Evolutionary conservation across 345 rosid species (phyloP).

Genomic region (Melastoma malabathricum): DNA sequence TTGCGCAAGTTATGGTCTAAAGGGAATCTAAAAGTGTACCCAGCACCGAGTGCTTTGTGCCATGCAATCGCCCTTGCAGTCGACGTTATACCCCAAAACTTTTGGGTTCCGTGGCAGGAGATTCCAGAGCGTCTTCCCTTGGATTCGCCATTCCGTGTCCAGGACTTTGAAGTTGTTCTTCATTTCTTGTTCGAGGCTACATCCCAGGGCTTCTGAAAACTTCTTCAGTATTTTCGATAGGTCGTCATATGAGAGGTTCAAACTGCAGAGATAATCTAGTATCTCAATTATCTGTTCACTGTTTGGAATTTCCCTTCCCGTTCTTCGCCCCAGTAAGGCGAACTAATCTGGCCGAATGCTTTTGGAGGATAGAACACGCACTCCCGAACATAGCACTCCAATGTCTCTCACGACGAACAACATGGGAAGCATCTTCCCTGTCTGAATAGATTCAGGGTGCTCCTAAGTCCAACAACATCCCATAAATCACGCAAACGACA

Average conservation of each 20-base stretch:
- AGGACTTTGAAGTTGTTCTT: slow-evolving; percentile 53
- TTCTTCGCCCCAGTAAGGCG: slow-evolving; percentile 90
- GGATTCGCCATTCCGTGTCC: slow-evolving; percentile 68
- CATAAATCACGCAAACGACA: too few species aligned
- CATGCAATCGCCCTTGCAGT: slow-evolving; percentile 88
- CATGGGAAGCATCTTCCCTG: too few species aligned
- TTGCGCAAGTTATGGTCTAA: too few species aligned
- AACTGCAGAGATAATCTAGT: slow-evolving; percentile 49
- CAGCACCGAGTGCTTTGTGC: slow-evolving; percentile 88
- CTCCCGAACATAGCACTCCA: too few species aligned
- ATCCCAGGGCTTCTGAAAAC: slow-evolving; percentile 84
- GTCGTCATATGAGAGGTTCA: slow-evolving; percentile 54
- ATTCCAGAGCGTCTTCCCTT: slow-evolving; percentile 51
- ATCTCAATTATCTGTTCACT: slow-evolving; percentile 30
- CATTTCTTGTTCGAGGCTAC: slow-evolving; percentile 58
- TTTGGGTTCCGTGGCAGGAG: slow-evolving; percentile 81
- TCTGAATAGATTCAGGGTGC: too few species aligned
- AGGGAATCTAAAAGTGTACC: slow-evolving; percentile 58
- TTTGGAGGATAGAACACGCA: slow-evolving; percentile 10
- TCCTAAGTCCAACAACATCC: too few species aligned
- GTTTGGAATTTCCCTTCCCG: slow-evolving; percentile 53
- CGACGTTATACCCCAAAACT: slow-evolving; percentile 79
- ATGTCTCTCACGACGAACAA: too few species aligned
- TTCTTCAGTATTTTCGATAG: slow-evolving; percentile 63
- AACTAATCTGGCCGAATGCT: slow-evolving; percentile 70